phyloP scores from a whole-genome alignment of 1,139 yeast species.

The Diutina scorzettiae region DNA sequence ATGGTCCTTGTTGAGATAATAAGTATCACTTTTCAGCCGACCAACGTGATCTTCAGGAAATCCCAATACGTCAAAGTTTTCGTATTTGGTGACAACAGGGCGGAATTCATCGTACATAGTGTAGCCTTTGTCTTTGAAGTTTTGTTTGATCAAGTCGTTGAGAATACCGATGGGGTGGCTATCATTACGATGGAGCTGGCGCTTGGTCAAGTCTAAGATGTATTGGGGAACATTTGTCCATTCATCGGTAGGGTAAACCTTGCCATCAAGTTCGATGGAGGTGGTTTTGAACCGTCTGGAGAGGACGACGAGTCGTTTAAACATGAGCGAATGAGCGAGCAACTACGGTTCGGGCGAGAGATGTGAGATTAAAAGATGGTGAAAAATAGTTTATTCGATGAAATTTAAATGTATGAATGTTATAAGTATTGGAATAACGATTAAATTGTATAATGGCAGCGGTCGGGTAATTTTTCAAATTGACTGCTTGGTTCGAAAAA shows the following conservation, averaged over 20 bases:
- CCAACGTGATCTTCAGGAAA: slow-evolving; percentile 93
- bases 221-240: slow-evolving; percentile 82
- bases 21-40: slow-evolving; percentile 83
- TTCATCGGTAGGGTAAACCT: slow-evolving; percentile 48
- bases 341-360: no score
- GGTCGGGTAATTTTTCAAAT: no score
- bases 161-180: slow-evolving; percentile 87
- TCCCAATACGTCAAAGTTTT: slow-evolving; percentile 85
- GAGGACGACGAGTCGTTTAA: not conserved
- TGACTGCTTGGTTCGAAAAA: no score
- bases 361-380: no score
- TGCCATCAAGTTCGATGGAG: slow-evolving; percentile 9
- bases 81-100: slow-evolving; percentile 72
- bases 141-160: slow-evolving; percentile 56
- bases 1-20: slow-evolving; percentile 63
- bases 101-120: slow-evolving; percentile 71
- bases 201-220: slow-evolving; percentile 54
- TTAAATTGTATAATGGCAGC: no score
- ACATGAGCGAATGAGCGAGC: not conserved
- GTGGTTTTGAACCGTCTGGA: slow-evolving; percentile 3
- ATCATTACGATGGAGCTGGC: slow-evolving; percentile 62
- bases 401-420: no score
- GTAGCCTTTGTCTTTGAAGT: slow-evolving; percentile 57
- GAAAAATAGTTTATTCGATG: no score
- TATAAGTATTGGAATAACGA: no score